phyloP scores from a whole-genome alignment of 768 basidiomycete genomes.

The Boletus vermiculosoides region DNA sequence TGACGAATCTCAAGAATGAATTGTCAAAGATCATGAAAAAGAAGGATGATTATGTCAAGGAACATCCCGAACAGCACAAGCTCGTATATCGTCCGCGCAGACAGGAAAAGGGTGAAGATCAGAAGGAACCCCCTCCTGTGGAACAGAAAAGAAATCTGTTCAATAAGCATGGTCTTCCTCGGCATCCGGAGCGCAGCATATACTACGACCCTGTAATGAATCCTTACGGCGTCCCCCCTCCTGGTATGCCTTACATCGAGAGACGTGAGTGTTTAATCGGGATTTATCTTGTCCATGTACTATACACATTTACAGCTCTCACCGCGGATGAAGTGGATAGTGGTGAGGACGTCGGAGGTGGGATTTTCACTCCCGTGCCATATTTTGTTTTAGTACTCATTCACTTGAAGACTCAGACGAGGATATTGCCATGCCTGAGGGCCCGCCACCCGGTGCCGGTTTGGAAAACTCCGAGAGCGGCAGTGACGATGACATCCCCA shows the following conservation, averaged over 20 bases:
- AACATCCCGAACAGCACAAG: conserved; percentile 89
- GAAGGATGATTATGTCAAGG: conserved; percentile 89
- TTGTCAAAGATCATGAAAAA: conserved; percentile 77
- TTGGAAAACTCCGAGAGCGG: conserved; percentile 43
- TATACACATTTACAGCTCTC: conserved; percentile 43
- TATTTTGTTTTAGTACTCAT: neutral
- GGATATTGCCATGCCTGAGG: conserved; percentile 64
- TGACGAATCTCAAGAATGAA: conserved; percentile 73
- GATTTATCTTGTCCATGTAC: neutral
- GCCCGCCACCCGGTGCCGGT: conserved; percentile 49
- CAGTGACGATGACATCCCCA: conserved; percentile 82
- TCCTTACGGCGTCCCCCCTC: conserved; percentile 89
- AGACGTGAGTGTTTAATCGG: conserved; percentile 55
- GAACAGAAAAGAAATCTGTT: conserved; percentile 65
- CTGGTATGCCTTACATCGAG: conserved; percentile 95
- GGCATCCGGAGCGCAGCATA: conserved; percentile 88
- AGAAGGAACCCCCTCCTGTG: conserved; percentile 39
- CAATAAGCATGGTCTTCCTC: conserved; percentile 79
- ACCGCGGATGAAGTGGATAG: conserved; percentile 61
- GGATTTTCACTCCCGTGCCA: conserved; percentile 7
- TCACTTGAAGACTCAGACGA: conserved; percentile 41
- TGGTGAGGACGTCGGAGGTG: conserved; percentile 56
- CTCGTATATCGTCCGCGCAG: conserved; percentile 70
- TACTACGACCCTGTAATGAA: conserved; percentile 95
- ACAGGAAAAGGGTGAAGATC: conserved; percentile 40